A percentile compares a stretch with the other conserved stretches of the same genome.
phyloP scores from a whole-genome alignment of 164 flowering plant genomes.

The Saururus chinensis region DNA sequence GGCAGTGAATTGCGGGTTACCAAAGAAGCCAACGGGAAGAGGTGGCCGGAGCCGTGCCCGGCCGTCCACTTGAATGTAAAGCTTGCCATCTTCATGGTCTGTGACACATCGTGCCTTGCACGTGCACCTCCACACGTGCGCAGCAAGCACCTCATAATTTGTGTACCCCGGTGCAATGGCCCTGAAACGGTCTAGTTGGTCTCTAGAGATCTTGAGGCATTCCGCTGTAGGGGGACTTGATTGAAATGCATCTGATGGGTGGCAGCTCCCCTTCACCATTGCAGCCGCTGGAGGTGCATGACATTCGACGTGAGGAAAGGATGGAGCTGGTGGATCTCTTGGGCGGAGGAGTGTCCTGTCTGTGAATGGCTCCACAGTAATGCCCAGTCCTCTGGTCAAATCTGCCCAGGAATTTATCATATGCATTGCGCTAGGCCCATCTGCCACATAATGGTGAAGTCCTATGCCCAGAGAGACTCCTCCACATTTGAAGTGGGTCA shows the following conservation, averaged over 20 bases:
- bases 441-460: conserved; percentile 30
- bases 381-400: conserved; percentile 30
- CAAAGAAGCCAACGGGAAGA: conserved; percentile 16
- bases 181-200: conserved; percentile 12
- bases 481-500: conserved; percentile 42
- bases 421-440: conserved; percentile 32
- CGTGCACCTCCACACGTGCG: conserved; percentile 19
- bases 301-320: conserved; percentile 18
- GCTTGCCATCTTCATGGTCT: conserved; percentile 10
- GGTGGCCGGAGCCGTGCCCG: conserved; percentile 16
- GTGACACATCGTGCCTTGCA: conserved; percentile 17
- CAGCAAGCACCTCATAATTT: conserved; percentile 14
- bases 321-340: conserved; percentile 12
- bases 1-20: conserved; percentile 14
- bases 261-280: too few species aligned
- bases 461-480: conserved; percentile 22
- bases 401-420: conserved; percentile 42
- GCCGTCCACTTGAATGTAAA: conserved; percentile 14
- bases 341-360: conserved; percentile 23
- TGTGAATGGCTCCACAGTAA: conserved; percentile 13
- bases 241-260: background rate
- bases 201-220: conserved; percentile 7
- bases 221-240: background rate
- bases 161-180: conserved; percentile 5
- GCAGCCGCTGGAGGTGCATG: conserved; percentile 18